These are phyloP conservation scores for Fusarium foetens DNA, from an alignment of 2,329 filamentous ascomycete species.

Conservation along the genomic window DNA sequence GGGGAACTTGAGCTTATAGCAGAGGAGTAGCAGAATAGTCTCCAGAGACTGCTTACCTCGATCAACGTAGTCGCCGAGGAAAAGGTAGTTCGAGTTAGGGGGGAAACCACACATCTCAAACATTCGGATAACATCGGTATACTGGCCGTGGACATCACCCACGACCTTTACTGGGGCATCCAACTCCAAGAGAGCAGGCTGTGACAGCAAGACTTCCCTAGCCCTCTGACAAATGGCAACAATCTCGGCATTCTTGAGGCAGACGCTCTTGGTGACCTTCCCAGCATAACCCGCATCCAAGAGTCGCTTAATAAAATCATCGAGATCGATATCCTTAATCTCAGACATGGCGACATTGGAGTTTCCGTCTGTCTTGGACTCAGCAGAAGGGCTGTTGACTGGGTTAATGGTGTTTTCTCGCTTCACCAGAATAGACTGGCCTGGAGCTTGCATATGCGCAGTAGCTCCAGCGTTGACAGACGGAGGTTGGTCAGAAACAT, in stretches of 20 bases:
- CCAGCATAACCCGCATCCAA: slow-evolving; percentile 94
- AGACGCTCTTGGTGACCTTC: slow-evolving; percentile 97
- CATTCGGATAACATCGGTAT: slow-evolving; percentile 95
- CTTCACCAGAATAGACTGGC: slow-evolving; percentile 90
- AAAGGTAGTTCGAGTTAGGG: slow-evolving; percentile 99
- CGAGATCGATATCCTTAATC: slow-evolving; percentile 90
- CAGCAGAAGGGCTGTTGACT: slow-evolving; percentile 62
- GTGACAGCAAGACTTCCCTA: slow-evolving; percentile 87
- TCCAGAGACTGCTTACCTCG: slow-evolving; percentile 99
- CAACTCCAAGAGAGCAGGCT: slow-evolving; percentile 91
- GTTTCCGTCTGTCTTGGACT: slow-evolving; percentile 56
- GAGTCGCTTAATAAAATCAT: slow-evolving; percentile 95
- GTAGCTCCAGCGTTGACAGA: slow-evolving; percentile 69
- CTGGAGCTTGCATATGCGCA: slow-evolving; percentile 73
- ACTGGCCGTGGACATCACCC: slow-evolving; percentile 99
- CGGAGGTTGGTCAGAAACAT: slow-evolving; percentile 91
- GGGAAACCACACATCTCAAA: slow-evolving; percentile 99
- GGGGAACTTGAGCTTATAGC: slow-evolving; percentile 99
- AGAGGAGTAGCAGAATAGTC: slow-evolving; percentile 94
- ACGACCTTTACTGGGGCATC: slow-evolving; percentile 98
- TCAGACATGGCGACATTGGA: slow-evolving; percentile 83
- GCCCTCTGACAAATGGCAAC: slow-evolving; percentile 90
- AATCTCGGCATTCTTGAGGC: slow-evolving; percentile 97
- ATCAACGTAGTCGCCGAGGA: slow-evolving; percentile 98
- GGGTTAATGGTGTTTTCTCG: slow-evolving; percentile 77